These are phyloP conservation scores for Trichaptum fuscoviolaceum DNA, from an alignment of 768 basidiomycete species.

Conservation along the genomic window DNA sequence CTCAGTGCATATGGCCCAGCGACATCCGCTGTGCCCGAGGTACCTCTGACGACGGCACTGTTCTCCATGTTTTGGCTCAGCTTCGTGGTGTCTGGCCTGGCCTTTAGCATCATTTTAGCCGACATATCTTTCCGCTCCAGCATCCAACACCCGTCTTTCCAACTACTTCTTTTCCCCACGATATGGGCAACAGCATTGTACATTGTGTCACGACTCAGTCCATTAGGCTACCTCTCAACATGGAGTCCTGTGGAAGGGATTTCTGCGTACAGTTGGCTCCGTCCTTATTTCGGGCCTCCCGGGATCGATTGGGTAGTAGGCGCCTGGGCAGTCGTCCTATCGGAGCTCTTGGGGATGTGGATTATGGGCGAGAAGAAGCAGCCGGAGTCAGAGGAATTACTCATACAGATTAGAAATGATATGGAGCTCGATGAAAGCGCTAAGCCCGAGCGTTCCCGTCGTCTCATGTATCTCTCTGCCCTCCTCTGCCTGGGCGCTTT, in stretches of 20 bases:
- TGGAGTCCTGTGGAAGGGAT: conserved; percentile 60
- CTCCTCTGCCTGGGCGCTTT: conserved; percentile 26
- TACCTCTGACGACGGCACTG: neutral
- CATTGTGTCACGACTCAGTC: conserved; percentile 47
- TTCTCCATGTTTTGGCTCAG: conserved; percentile 44
- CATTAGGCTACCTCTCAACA: conserved; percentile 63
- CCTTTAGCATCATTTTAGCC: conserved; percentile 24
- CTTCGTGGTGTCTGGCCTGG: conserved; percentile 39
- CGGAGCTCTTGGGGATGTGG: conserved; percentile 50
- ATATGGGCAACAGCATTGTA: conserved; percentile 67
- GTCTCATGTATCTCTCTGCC: conserved; percentile 35
- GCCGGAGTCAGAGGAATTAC: neutral
- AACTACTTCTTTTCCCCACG: conserved; percentile 57
- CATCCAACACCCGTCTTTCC: conserved; percentile 30
- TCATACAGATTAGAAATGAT: conserved; percentile 6
- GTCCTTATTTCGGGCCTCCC: conserved; percentile 49
- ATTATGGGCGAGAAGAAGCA: conserved; percentile 39
- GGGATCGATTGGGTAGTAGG: conserved; percentile 70
- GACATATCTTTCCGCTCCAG: conserved; percentile 29
- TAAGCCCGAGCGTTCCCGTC: conserved; percentile 32
- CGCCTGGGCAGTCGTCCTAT: conserved; percentile 67
- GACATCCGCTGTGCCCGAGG: neutral
- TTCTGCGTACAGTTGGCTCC: conserved; percentile 60
- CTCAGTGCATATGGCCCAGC: neutral
- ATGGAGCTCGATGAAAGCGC: conserved; percentile 13